Evolutionary conservation across 495 filamentous ascomycete genomes (phyloP).

Genomic region (Venustampulla echinocandica): DNA sequence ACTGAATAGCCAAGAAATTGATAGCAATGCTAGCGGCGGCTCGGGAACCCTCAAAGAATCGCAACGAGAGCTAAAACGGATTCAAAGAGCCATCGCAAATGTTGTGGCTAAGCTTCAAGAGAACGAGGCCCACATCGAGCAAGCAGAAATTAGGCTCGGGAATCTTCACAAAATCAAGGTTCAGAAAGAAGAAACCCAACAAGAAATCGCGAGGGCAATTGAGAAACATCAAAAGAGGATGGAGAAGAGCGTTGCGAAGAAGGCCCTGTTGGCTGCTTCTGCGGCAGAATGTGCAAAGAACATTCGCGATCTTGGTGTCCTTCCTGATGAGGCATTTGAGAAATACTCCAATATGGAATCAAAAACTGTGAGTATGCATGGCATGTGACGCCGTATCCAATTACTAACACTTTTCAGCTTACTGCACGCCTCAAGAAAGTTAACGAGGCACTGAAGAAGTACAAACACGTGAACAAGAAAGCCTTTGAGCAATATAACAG

Average conservation of each 20-base stretch:
- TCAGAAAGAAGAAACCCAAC: conserved; percentile 57
- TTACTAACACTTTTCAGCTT: conserved; percentile 38
- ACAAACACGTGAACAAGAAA: conserved; percentile 97
- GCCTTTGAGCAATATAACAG: conserved; percentile 98
- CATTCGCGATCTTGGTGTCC: conserved; percentile 84
- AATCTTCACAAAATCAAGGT: conserved; percentile 54
- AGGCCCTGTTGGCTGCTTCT: conserved; percentile 64
- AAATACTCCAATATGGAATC: conserved; percentile 76
- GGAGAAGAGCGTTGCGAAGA: conserved; percentile 85
- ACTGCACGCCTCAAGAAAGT: conserved; percentile 84
- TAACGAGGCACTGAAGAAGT: conserved; percentile 91
- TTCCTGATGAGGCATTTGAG: conserved; percentile 90
- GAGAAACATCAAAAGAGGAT: conserved; percentile 83
- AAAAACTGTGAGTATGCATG: conserved; percentile 47
- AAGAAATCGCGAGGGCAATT: conserved; percentile 71
- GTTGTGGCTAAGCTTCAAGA: conserved; percentile 60
- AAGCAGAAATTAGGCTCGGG: conserved; percentile 47
- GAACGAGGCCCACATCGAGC: conserved; percentile 64
- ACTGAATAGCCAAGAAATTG: conserved; percentile 68
- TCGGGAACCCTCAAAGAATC: conserved; percentile 67
- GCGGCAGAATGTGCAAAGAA: conserved; percentile 73
- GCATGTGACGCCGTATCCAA: conserved; percentile 1
- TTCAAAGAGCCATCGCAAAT: conserved; percentile 50
- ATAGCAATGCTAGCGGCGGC: conserved; percentile 49
- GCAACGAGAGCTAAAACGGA: conserved; percentile 72